Evolutionary conservation across 192 early-diverging fungal genomes (phyloP), one percentile per base, ranked within the genome.

Genomic region (Lobosporangium transversale): DNA sequence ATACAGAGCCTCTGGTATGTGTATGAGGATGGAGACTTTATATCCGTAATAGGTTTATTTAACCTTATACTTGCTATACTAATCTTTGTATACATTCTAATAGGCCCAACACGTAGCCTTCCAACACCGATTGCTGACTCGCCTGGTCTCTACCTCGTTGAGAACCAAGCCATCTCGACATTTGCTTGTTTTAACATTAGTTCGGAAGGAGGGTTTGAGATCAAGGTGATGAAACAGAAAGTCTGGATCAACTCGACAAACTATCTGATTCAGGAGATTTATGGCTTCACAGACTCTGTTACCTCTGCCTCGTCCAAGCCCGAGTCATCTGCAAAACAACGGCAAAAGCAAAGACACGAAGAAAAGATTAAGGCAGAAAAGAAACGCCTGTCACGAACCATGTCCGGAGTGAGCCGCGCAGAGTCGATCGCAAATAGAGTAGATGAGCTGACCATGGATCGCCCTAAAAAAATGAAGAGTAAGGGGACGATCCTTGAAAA

Each of bases 221-320:
- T 80, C 69, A 70, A 74, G 24, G 65, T 69, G n/a, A 74, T 80
- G 69, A 80, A 80, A 47, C 78, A 80, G 50, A 80, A 80, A 21
- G 69, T 74, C 48, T 80, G 78, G 78, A 60, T 80, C 29, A 74
- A 74, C 26, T 68, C 61, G 36, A 71, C 68, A 29, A 67, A 67
- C 32, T 73, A 73, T 23, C 49, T 80, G 14, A 53, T 89, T 12
- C 88, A 88, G 62, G 88, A 89, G 48, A 85, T 89, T 15, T 89
- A 81, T 48, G 88, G 88, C 3, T 84, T 84, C 31, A 69, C 79
- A 12, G 83, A 86, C 15, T 76, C 73, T 27, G 58, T 62, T 14
- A 10, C 53, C 33, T 40, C 73, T 17, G 36, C 63, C 9, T 26
- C 47, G 20, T 40, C 61, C 26, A 71, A 62, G 26, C 21, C 44